Evolutionary conservation across 371 early-diverging fungal genomes (phyloP), one percentile per base, ranked within the genome.

Genomic region (Haplosporangium sp.): DNA sequence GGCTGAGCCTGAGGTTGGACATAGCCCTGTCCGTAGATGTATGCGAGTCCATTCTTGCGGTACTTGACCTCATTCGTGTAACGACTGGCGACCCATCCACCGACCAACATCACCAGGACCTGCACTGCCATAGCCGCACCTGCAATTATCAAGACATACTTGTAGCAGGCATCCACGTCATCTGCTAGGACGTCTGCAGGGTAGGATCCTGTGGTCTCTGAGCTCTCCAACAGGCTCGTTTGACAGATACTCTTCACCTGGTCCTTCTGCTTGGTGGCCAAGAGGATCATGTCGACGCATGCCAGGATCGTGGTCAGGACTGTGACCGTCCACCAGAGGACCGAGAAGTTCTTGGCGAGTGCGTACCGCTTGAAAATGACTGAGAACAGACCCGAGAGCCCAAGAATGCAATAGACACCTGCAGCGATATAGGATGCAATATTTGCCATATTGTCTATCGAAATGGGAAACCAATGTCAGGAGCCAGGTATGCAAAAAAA

Each of bases 261-360:
- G 4, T 59, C 60, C 47, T 69, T 64, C 46, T 55, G 67, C 2
- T 67, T 51, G 0, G 70, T 75, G 7, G 70, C 70, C 23, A 75
- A 36, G 21, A 75, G 56, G 16, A 75, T 48, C 18, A 66, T 46
- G 16, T 29, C 42, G 59, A 38, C 21, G 21, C 65, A 36, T 0
- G 67, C 50, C 13, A 75, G 70, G 41, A 62, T 40, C 2, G 67
- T 66, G 52, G 51, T 29, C 14, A 69, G 10, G 29, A 69, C 2
- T 9, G 76, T 75, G 10, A 70, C 76, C 7, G 55, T 69, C 76
- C 76, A 75, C 76, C 76, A 75, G 62, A 75, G 67, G 46, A 75
- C 70, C 1, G 76, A 75, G 38, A 75, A 75, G 57, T 75, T 75
- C 63, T 75, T 75, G 47, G 76, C 76, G 16, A 75, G 55, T 6